These are phyloP conservation scores for Dysphania ambrosioides DNA, from an alignment of 148 eudicot genomes.

Conservation along the genomic window DNA sequence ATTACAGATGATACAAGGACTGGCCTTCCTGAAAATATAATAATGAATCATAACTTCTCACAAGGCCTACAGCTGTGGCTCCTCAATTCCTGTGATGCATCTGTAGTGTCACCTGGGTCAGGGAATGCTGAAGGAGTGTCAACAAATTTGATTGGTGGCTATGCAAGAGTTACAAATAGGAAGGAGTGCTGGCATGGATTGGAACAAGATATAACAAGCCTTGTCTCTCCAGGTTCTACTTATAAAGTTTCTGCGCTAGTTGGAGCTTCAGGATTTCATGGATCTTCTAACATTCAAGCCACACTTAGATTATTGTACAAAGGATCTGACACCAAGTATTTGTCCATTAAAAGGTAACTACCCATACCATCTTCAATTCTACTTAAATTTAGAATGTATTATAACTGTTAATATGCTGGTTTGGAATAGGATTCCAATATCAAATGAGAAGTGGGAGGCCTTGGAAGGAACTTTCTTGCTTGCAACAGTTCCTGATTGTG, in stretches of 20 bases:
- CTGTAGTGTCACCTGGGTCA: conserved; percentile 48
- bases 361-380: background rate
- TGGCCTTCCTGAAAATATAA: conserved; percentile 39
- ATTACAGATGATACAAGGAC: conserved; percentile 25
- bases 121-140: conserved; percentile 27
- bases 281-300: conserved; percentile 47
- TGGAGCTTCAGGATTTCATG: conserved; percentile 47
- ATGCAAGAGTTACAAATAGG: conserved; percentile 62
- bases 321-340: conserved; percentile 43
- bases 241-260: conserved; percentile 65
- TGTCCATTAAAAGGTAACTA: conserved; percentile 52
- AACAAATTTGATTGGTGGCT: conserved; percentile 28
- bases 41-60: conserved; percentile 73
- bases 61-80: conserved; percentile 75
- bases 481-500: conserved; percentile 44
- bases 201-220: conserved; percentile 74
- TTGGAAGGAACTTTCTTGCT: conserved; percentile 65
- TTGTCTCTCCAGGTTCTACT: conserved; percentile 43
- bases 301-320: conserved; percentile 52
- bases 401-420: background rate
- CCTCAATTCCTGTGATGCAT: conserved; percentile 64
- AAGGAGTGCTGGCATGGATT: conserved; percentile 71
- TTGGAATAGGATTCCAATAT: conserved; percentile 44
- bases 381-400: background rate
- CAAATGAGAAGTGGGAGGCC: conserved; percentile 53